A percentile compares a stretch with the other conserved stretches of the same genome.
These are phyloP conservation scores for Bryoerythrophyllum caledonicum DNA, from an alignment of 225 moss, liverwort and hornwort species.

Conservation along the genomic window DNA sequence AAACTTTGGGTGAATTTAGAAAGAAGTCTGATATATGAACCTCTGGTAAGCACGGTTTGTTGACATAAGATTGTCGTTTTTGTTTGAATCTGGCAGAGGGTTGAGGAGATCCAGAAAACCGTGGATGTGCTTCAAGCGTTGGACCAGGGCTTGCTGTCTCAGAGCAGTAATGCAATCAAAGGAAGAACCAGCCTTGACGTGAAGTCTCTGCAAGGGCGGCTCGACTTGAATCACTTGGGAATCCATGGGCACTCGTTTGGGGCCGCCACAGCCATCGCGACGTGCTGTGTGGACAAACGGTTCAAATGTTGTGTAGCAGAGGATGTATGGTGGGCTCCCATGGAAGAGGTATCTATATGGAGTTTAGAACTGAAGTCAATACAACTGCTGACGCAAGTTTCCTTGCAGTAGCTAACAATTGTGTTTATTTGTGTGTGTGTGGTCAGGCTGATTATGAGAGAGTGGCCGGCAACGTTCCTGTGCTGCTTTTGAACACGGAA, in stretches of 20 bases:
- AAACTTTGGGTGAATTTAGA: too few relatives aligned
- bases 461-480: conserved; percentile 55
- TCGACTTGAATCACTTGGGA: conserved; percentile 65
- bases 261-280: conserved; percentile 70
- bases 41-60: not conserved
- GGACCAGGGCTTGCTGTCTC: conserved; percentile 74
- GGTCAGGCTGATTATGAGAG: conserved; percentile 57
- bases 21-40: not conserved
- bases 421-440: conserved; percentile 4
- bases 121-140: conserved; percentile 75
- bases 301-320: conserved; percentile 88
- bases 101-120: conserved; percentile 65
- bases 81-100: conserved; percentile 56
- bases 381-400: not conserved
- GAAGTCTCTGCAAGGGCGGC: conserved; percentile 64
- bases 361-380: not conserved
- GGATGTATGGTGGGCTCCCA: conserved; percentile 92
- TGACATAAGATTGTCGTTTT: not conserved
- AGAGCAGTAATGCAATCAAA: conserved; percentile 66
- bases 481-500: conserved; percentile 81
- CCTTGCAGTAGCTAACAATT: conserved; percentile 5
- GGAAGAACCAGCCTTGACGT: conserved; percentile 73
- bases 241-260: conserved; percentile 91
- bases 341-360: conserved; percentile 45
- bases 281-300: conserved; percentile 62